These are phyloP conservation scores for Colletotrichum sp. DNA, from an alignment of 2,329 filamentous ascomycete species.

Conservation along the genomic window DNA sequence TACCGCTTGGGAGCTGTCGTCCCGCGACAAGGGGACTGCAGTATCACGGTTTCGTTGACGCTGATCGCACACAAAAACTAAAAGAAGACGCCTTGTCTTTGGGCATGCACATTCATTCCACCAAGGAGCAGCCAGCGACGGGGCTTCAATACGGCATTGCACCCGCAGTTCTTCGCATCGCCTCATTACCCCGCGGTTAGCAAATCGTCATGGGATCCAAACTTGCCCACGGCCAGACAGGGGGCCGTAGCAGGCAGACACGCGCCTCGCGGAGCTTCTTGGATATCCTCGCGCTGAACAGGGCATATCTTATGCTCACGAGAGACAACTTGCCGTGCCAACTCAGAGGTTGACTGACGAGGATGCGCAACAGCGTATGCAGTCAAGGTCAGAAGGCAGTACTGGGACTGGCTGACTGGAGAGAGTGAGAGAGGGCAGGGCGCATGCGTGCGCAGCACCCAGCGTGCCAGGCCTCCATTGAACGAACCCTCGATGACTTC, in stretches of 20 bases:
- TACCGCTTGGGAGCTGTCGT: neutral
- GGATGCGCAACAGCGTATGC: slow-evolving; percentile 5
- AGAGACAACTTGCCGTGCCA: slow-evolving; percentile 10
- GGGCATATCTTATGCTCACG: slow-evolving; percentile 6
- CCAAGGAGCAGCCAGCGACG: neutral
- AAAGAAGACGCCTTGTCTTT: neutral
- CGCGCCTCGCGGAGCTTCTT: neutral
- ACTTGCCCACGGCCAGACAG: neutral
- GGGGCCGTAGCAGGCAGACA: neutral
- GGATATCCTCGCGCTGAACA: neutral
- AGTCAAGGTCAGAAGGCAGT: slow-evolving; percentile 13
- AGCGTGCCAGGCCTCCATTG: neutral
- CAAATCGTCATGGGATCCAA: slow-evolving; percentile 9
- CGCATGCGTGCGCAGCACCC: neutral
- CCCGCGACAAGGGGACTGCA: neutral
- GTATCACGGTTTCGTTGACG: neutral
- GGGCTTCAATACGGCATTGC: neutral
- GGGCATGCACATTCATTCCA: neutral
- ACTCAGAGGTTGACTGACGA: slow-evolving; percentile 9
- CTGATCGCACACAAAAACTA: neutral
- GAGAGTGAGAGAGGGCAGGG: neutral
- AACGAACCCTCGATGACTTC: neutral
- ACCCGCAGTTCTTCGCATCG: slow-evolving; percentile 1
- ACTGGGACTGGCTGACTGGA: neutral
- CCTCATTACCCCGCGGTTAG: slow-evolving; percentile 7